Base-by-base conservation (phyloP, 2,329 filamentous ascomycete genomes). In the Metarhizium brunneum region DNA sequence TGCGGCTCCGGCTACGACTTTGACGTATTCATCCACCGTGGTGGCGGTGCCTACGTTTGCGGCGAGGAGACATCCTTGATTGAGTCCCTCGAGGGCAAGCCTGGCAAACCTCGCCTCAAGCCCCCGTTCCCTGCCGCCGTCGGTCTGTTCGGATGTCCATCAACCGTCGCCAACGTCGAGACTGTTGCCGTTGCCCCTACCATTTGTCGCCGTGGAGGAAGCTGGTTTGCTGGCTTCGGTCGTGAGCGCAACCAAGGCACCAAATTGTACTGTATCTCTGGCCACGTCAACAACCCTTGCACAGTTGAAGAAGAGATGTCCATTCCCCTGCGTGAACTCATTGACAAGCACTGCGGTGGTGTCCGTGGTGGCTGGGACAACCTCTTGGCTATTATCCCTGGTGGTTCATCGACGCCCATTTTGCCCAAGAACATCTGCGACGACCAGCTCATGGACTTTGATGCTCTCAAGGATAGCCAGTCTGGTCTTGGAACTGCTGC, bases 231-330 rank as follows among this genome's bases (percentile, higher is more conserved):
- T 61, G 77, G 83, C 53, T 97, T 99, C 69, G 94, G 94, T 54
- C 91, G 94, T 64, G 92, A 97, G 78, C 87, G 94, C 63, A 99
- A 99, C 77, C 83, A 90, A 65, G 94, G 94, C 66, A 99, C 94
- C 61, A 99, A 99, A 81, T 87, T 99, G 47, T 99, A 88, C 80
- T 96, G 92, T 73, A 97, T 99, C 71, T 97, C 92, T 54, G 94
- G 94, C 32, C 90, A 97, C 73, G 94, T 99, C 77, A 99, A 99
- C 82, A 95, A 97, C 79, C 94, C 94, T 54, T 90, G 84, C 73
- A 97, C 94, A 1, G 94, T 99, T 58, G 94, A 99, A 74, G 94
- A 99, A 77, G 94, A 99, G 77, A 99, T 99, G 94, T 95, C 90
- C 53, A 99, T 99, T 64, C 88, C 94, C 47, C 84, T 99, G 58